Evolutionary conservation across 805 yeast species (phyloP), one percentile per base, ranked within the genome.

Genomic region (Wickerhamiella kazuoi): DNA sequence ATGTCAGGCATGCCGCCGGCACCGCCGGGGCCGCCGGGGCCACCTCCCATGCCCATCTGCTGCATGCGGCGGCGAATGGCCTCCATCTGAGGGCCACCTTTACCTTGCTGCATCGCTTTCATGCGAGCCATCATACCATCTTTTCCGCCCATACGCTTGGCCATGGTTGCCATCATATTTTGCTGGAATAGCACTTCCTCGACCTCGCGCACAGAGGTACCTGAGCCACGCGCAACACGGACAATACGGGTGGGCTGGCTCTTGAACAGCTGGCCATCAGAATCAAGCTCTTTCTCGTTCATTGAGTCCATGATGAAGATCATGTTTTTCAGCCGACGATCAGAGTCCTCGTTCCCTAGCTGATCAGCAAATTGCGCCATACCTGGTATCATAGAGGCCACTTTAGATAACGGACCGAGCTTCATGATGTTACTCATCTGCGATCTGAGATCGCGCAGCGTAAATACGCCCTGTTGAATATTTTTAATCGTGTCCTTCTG

Each of bases 371-470:
- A 68, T 48, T 72, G 74, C 29, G 86, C 73, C 62, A 84, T 72
- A 52, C 95, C 90, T 0, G 98, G 98, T 43, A 87, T 75, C 96
- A 87, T 87, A 39, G 79, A 73, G 2, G 96, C 95, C 46, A 87
- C 82, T 56, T 90, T 86, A 19, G 93, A 76, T 39, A 87, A 62
- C 3, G 97, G 96, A 2, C 98, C 98, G 93, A 90, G 82, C 59
- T 90, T 90, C 72, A 87, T 67, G 50, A 90, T 79, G 48, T 86
- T 87, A 57, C 79, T 79, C 93, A 87, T 79, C 60, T 90, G 97
- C 40, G 87, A 79, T 52, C 90, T 86, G 61, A 87, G 73, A 60
- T 90, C 97, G 45, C 82, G 68, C 40, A 87, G 65, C 1, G 97
- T 84, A 60, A 87, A 87, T 50, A 81, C 84, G 42, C 98, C 98